Evolutionary conservation across 805 yeast species (phyloP), one percentile per base, ranked within the genome.

Genomic region (Zygosaccharomyces lentus): DNA sequence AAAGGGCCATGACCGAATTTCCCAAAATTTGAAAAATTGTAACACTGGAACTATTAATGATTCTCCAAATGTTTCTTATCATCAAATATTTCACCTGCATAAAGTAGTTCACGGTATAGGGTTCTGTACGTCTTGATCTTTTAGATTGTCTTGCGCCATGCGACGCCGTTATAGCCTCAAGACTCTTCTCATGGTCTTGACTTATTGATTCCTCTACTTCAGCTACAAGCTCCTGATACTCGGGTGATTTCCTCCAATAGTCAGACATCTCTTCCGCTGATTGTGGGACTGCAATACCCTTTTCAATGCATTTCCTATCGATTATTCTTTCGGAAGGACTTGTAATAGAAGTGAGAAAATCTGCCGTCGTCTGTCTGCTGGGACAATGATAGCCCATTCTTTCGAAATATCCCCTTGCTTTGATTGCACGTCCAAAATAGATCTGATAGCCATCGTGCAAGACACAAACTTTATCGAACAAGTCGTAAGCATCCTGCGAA

Each of bases 301-400:
- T 58, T 45, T 65, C 64, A 2, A 76, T 59, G 48, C 54, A 64
- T 2, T 61, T 61, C 37, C 45, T 32, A 40, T 60, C 58, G 21
- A 56, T 41, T 10, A 60, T 52, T 58, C 89, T 73, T 42, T 82
- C 88, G 4, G 67, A 66, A 6, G 87, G 86, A 59, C 80, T 84
- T 8, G 88, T 81, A 9, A 82, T 71, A 2, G 87, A 78, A 2
- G 87, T 82, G 56, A 82, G 66, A 59, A 81, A 83, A 58, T 83
- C 88, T 12, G 87, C 83, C 9, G 87, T 79, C 2, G 84, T 74
- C 67, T 81, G 86, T 56, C 88, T 72, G 9, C 75, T 68, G 19
- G 84, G 85, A 51, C 82, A 79, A 31, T 68, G 63, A 55, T 70
- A 84, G 16, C 90, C 90, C 84, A 84, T 77, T 15, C 70, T 69